A percentile compares a stretch with the other conserved stretches of the same genome.
These are phyloP conservation scores for Globisporangium splendens DNA, from an alignment of 352 stramenopile species.

Conservation along the genomic window DNA sequence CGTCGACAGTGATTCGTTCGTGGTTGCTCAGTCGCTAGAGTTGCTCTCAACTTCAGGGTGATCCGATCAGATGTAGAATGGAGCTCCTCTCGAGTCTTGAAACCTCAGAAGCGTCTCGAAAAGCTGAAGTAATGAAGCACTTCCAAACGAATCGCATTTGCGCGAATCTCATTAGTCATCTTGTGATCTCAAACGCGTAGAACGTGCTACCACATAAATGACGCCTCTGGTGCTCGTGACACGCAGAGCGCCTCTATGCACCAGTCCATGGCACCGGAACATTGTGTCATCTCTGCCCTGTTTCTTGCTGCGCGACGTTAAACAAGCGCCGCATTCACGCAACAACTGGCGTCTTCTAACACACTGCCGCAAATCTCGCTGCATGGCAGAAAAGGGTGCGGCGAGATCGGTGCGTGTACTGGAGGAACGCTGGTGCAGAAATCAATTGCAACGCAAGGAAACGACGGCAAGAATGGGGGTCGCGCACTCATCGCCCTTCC, in stretches of 20 bases:
- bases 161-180: too few species aligned
- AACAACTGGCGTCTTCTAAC: background rate
- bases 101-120: background rate
- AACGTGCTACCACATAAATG: too few species aligned
- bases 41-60: too few species aligned
- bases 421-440: background rate
- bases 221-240: background rate
- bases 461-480: too few species aligned
- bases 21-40: too few species aligned
- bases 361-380: background rate
- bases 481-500: too few species aligned
- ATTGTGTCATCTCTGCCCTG: background rate
- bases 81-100: background rate
- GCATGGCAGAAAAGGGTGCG: background rate
- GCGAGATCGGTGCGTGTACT: too few species aligned
- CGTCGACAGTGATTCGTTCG: too few species aligned
- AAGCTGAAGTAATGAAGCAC: background rate
- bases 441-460: too few species aligned
- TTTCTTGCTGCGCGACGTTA: background rate
- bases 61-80: too few species aligned
- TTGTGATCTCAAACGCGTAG: too few species aligned
- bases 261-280: background rate
- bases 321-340: background rate
- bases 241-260: background rate
- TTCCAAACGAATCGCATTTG: background rate